Conservation (phyloP, 139 green algal genomes). For the Chlorokybus atmophyticus region DNA sequence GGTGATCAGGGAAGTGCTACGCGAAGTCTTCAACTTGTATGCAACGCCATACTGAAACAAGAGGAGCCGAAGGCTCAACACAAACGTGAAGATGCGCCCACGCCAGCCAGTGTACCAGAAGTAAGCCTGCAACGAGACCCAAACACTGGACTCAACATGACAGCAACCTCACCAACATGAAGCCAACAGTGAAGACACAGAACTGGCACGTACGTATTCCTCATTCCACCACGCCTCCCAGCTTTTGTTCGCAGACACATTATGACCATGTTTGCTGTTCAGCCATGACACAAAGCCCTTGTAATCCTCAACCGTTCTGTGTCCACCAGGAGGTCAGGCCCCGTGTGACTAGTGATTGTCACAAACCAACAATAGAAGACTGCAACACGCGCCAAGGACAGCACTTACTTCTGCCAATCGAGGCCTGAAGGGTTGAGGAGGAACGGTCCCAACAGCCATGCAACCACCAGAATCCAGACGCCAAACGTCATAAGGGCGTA, state of each 20-base stretch:
- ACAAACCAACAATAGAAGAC: too few species aligned
- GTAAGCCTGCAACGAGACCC: conserved; percentile 10
- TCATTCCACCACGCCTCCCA: conserved; percentile 30
- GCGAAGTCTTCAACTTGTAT: too few species aligned
- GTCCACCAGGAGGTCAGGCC: too few species aligned
- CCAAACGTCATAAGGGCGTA: not conserved
- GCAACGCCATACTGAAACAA: conserved; percentile 25
- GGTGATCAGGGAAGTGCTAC: too few species aligned
- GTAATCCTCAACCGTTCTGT: conserved; percentile 24
- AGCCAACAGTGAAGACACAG: too few species aligned
- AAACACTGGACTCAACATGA: not conserved
- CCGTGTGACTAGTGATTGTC: too few species aligned
- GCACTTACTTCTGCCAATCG: conserved; percentile 31
- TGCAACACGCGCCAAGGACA: too few species aligned
- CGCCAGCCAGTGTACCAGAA: conserved; percentile 11
- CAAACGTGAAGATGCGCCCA: not conserved
- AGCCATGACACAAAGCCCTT: conserved; percentile 24
- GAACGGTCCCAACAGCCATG: conserved; percentile 4
- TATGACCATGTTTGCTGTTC: conserved; percentile 7
- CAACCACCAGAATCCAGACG: not conserved
- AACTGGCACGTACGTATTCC: conserved; percentile 9
- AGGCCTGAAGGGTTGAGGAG: conserved; percentile 20
- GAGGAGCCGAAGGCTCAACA: conserved; percentile 15
- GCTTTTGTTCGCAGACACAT: conserved; percentile 12
- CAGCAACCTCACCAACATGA: not conserved